Conservation (phyloP, 225 moss, liverwort and hornwort genomes). For the Bryum argenteum region DNA sequence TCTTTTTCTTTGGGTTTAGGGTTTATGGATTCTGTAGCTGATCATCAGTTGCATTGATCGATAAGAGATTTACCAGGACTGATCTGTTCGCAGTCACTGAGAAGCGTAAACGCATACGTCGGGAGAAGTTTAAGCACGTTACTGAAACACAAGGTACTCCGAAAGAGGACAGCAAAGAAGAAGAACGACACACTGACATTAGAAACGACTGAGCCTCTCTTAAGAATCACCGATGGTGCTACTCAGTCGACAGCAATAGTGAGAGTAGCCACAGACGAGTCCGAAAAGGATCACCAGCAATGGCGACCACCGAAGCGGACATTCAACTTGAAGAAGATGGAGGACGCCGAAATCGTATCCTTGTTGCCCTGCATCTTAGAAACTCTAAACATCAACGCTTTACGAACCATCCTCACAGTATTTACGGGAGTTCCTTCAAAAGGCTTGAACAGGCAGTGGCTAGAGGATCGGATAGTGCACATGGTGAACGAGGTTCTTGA, state of each 20-base stretch:
- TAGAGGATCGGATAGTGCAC: constrained; percentile 51
- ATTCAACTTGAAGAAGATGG: constrained; percentile 36
- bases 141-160: constrained; percentile 35
- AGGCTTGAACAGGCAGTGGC: constrained; percentile 41
- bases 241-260: constrained; percentile 15
- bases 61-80: constrained; percentile 4
- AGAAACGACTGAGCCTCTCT: constrained; percentile 19
- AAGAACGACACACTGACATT: constrained; percentile 24
- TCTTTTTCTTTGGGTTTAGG: background rate
- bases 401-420: constrained; percentile 43
- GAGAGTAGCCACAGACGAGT: constrained; percentile 16
- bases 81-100: constrained; percentile 40
- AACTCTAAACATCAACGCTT: constrained; percentile 33
- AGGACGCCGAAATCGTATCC: constrained; percentile 49
- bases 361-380: constrained; percentile 51
- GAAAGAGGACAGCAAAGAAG: constrained; percentile 38
- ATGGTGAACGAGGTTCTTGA: constrained; percentile 31
- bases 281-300: constrained; percentile 1
- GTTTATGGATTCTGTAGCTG: too few species aligned
- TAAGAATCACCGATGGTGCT: constrained; percentile 24
- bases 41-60: background rate
- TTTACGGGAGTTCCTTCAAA: constrained; percentile 33
- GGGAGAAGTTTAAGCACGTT: constrained; percentile 39
- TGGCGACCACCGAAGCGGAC: constrained; percentile 30
- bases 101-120: constrained; percentile 39